Percentiles rank a stretch among this genome's conserved stretches.
Evolutionary conservation across 495 filamentous ascomycete genomes (phyloP).

Genomic region (Penicillium subrubescens): DNA sequence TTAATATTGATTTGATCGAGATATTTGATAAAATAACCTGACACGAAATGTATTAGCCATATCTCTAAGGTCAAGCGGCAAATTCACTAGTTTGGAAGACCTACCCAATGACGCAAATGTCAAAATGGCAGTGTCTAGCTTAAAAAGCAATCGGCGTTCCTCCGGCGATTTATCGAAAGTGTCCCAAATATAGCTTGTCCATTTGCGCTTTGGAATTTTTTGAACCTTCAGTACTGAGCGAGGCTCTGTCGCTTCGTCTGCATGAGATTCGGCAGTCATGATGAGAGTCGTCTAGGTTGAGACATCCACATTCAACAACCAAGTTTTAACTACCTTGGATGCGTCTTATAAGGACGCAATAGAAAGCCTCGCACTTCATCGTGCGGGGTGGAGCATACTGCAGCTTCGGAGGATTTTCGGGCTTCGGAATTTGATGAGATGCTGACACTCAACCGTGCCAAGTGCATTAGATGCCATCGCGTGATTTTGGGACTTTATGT

Average conservation of each 20-base stretch:
- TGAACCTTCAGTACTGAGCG: constrained; percentile 21
- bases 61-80: not conserved
- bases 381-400: not conserved
- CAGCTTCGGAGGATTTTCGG: not conserved
- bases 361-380: not conserved
- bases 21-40: constrained; percentile 61
- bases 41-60: not conserved
- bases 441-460: not conserved
- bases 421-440: not conserved
- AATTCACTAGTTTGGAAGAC: not conserved
- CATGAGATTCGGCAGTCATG: not conserved
- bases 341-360: not conserved
- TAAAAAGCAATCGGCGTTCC: constrained; percentile 61
- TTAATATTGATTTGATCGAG: constrained; percentile 61
- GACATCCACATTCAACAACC: not conserved
- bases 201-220: constrained; percentile 34
- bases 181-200: constrained; percentile 59
- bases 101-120: constrained; percentile 54
- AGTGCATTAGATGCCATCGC: not conserved
- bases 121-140: constrained; percentile 58
- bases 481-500: not conserved
- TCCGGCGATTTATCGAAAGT: constrained; percentile 62
- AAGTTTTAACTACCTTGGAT: not conserved
- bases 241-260: constrained; percentile 20
- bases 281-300: not conserved